These are phyloP conservation scores for Backusella sp. DNA, from an alignment of 192 early-diverging fungal genomes.

Conservation along the genomic window DNA sequence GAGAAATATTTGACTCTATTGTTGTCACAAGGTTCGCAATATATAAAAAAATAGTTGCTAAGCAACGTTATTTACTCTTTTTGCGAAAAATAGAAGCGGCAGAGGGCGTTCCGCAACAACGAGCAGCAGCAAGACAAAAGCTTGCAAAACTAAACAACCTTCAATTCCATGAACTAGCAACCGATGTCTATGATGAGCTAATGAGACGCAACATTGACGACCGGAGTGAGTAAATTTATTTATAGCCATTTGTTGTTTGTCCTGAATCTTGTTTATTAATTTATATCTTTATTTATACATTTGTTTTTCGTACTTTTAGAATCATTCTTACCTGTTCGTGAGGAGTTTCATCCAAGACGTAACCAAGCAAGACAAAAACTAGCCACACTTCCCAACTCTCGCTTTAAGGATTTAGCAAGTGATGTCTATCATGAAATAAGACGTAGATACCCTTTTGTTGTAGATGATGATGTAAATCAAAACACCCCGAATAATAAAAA, in stretches of 20 bases:
- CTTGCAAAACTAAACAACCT: constrained; percentile 70
- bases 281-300: not conserved
- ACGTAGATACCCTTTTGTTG: constrained; percentile 54
- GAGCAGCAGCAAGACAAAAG: constrained; percentile 67
- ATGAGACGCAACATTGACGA: constrained; percentile 58
- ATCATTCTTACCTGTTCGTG: constrained; percentile 77
- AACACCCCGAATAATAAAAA: not conserved
- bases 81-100: constrained; percentile 27
- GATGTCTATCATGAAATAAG: constrained; percentile 83
- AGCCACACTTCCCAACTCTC: constrained; percentile 79
- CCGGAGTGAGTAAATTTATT: constrained; percentile 49
- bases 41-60: not conserved
- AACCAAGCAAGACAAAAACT: constrained; percentile 97
- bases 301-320: constrained; percentile 39
- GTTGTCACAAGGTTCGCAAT: constrained; percentile 33
- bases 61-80: constrained; percentile 6
- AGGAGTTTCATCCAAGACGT: constrained; percentile 92
- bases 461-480: constrained; percentile 14
- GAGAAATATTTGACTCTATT: constrained; percentile 25
- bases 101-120: constrained; percentile 31
- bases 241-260: not conserved
- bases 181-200: constrained; percentile 96
- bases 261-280: constrained; percentile 8
- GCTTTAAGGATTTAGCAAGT: constrained; percentile 91
- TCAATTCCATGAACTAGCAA: constrained; percentile 94